Conservation (phyloP, 345 rosid genomes). For the Syzygium grande region DNA sequence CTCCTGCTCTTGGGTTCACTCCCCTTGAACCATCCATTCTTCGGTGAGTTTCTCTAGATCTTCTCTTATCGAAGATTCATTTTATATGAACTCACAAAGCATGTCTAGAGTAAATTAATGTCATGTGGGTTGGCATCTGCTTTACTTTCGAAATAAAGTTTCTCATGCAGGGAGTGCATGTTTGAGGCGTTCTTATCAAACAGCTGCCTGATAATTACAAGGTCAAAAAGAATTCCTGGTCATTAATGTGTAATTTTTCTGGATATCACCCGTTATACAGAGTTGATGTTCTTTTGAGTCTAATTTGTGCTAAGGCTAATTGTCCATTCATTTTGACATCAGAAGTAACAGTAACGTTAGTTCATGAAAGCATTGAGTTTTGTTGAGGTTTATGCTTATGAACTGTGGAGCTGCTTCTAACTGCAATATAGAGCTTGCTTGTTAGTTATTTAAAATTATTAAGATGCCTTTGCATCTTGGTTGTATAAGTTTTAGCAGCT, state of each 20-base stretch:
- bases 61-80: neutral
- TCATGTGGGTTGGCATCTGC: neutral
- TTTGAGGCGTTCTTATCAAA: neutral
- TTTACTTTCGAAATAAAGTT: neutral
- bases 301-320: neutral
- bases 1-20: conserved; percentile 89
- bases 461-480: neutral
- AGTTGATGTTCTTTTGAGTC: neutral
- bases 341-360: neutral
- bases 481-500: neutral
- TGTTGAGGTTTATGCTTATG: neutral
- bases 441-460: neutral
- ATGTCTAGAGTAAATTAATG: neutral
- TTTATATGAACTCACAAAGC: neutral
- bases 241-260: neutral
- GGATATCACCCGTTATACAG: neutral
- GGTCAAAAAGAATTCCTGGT: neutral
- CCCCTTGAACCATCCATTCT: conserved; percentile 82
- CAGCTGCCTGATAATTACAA: neutral
- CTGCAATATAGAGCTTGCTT: neutral
- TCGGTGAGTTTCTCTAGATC: conserved; percentile 39
- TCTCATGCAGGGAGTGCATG: neutral
- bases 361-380: neutral
- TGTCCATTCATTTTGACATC: neutral
- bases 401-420: neutral